These are phyloP conservation scores for Galerina sulciceps DNA, from an alignment of 768 basidiomycete genomes.

Conservation along the genomic window DNA sequence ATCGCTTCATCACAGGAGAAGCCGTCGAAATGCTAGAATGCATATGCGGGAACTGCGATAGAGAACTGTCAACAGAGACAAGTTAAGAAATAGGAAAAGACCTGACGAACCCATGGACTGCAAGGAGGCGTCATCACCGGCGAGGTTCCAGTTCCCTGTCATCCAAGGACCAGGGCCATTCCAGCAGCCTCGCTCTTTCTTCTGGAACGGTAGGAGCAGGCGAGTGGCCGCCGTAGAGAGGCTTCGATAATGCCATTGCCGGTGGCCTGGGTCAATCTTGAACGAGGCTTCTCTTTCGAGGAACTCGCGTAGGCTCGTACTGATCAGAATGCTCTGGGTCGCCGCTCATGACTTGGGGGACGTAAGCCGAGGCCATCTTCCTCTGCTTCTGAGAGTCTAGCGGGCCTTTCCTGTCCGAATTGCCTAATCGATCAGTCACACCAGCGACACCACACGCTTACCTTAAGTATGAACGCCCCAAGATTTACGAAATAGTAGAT, in stretches of 20 bases:
- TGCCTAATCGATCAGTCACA: too few relatives aligned
- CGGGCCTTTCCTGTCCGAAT: conserved; percentile 62
- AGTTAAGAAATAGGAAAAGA: conserved; percentile 42
- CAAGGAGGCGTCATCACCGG: conserved; percentile 91
- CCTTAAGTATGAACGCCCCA: too few relatives aligned
- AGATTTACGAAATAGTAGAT: too few relatives aligned
- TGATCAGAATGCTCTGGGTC: conserved; percentile 48
- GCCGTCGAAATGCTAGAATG: conserved; percentile 99
- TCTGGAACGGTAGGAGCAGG: conserved; percentile 38
- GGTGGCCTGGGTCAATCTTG: conserved; percentile 93
- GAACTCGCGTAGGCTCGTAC: conserved; percentile 54
- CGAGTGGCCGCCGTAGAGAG: too few relatives aligned
- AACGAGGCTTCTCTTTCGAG: conserved; percentile 91
- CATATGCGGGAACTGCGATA: conserved; percentile 77
- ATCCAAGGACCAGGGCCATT: conserved; percentile 86
- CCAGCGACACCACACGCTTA: too few relatives aligned
- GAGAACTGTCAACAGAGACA: not conserved
- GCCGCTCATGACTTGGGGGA: conserved; percentile 26
- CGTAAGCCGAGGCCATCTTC: conserved; percentile 51
- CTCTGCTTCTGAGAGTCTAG: conserved; percentile 61
- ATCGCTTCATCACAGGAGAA: conserved; percentile 98
- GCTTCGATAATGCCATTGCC: conserved; percentile 92
- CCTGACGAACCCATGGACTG: conserved; percentile 94
- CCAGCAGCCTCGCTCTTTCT: conserved; percentile 58
- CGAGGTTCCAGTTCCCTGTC: conserved; percentile 73